phyloP scores from a whole-genome alignment of 345 rosid species.

The Brassica napus region Da-Ae NC_063435.1:12788501-12789000 shows the following conservation, averaged over 20 bases:
- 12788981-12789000: not conserved
- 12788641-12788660: no score
- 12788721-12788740: slow-evolving; percentile 38
- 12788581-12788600: slow-evolving; percentile 11
- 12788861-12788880: not conserved
- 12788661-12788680: slow-evolving; percentile 30
- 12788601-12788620: slow-evolving; percentile 28
- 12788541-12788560: not conserved
- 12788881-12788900: not conserved
- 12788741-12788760: slow-evolving; percentile 26
- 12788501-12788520: not conserved
- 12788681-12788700: slow-evolving; percentile 39
- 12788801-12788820: not conserved
- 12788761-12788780: slow-evolving; percentile 8
- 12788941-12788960: slow-evolving; percentile 4
- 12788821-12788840: not conserved
- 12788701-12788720: slow-evolving; percentile 43
- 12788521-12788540: not conserved
- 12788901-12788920: not conserved
- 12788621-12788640: not conserved
- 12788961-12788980: not conserved
- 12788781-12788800: slow-evolving; percentile 4
- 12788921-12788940: not conserved
- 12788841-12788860: no score
- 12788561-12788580: not conserved